These are phyloP conservation scores for Cryptomeria japonica DNA, from an alignment of 75 land plant species.

Conservation along the genomic window DNA sequence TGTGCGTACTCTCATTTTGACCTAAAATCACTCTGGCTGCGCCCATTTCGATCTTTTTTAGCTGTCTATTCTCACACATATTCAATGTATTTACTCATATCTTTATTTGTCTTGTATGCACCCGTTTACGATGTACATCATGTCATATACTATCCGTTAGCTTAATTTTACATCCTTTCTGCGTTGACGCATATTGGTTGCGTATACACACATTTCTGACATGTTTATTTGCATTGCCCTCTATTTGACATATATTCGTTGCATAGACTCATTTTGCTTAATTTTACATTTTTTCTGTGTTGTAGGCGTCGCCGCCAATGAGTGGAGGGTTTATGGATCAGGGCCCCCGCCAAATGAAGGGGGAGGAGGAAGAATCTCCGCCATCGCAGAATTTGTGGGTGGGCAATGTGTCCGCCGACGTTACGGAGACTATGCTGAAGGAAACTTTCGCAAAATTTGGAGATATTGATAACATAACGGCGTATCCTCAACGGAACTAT, in stretches of 20 bases:
- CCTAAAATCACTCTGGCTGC: background rate
- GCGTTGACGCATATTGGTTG: background rate
- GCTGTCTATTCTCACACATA: background rate
- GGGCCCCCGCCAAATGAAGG: background rate
- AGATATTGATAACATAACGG: constrained; percentile 52
- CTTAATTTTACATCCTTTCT: background rate
- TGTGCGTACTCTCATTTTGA: background rate
- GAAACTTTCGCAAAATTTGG: constrained; percentile 59
- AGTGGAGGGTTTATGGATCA: background rate
- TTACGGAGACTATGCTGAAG: constrained; percentile 53
- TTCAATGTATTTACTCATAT: background rate
- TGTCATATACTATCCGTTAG: background rate
- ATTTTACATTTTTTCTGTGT: background rate
- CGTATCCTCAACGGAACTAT: constrained; percentile 59
- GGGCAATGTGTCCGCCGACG: constrained; percentile 63
- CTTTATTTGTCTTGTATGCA: too few species aligned
- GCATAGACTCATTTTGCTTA: background rate
- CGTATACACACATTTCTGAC: background rate
- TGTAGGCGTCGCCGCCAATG: background rate
- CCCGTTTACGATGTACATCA: too few species aligned
- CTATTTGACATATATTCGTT: background rate
- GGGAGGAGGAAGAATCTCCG: constrained; percentile 24
- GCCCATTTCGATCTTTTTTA: background rate
- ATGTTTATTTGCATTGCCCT: background rate
- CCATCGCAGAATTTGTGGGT: constrained; percentile 78